Evolutionary conservation across 192 early-diverging fungal genomes (phyloP), one percentile per base, ranked within the genome.

Genomic region (Coemansia sp.): DNA sequence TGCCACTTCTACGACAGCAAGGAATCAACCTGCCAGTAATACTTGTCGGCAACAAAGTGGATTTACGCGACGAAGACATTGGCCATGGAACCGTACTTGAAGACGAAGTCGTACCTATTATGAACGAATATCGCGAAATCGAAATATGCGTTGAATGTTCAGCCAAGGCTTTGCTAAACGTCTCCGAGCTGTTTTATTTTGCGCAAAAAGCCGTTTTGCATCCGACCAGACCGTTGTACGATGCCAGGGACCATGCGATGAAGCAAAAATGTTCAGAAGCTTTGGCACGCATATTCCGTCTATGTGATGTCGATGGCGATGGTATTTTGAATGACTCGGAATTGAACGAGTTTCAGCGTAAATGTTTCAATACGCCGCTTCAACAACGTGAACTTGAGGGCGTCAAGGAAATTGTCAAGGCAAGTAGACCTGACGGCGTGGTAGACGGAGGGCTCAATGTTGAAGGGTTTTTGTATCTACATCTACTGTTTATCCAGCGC

Each of bases 161-260:
- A 0, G 94, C 95, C n/a, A 96, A 94, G 74, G 89, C 92, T 69
- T 84, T 91, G 28, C 77, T 97, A 40, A 98, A 97, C 73, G 94
- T 98, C 1, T 94, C 94, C 0, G 97, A 99, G 85, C 94, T 99
- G n/a, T 99, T 99, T 74, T 99, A 98, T 77, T 98, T 98, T 89
- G 97, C 97, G 5, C 97, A 99, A 86, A 98, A 98, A 76, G 97
- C 97, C 5, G 96, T 99, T 11, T 73, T 98, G 48, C 94, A 99
- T 69, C 97, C 97, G 5, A 98, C 96, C 2, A 92, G 93, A 12
- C 96, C 96, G 4, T 84, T 99, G 28, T 99, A 98, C 65, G 96
- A 99, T 81, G 92, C 94, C 4, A 83, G 93, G 51, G 94, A 94
- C 69, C 95, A 98, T 73, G 61, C 42, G 5, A 71, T 99, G 48